Percentiles rank a stretch among this genome's conserved stretches.
phyloP scores from a whole-genome alignment of 805 yeast genomes.

The Teunomyces gatunensis region DNA sequence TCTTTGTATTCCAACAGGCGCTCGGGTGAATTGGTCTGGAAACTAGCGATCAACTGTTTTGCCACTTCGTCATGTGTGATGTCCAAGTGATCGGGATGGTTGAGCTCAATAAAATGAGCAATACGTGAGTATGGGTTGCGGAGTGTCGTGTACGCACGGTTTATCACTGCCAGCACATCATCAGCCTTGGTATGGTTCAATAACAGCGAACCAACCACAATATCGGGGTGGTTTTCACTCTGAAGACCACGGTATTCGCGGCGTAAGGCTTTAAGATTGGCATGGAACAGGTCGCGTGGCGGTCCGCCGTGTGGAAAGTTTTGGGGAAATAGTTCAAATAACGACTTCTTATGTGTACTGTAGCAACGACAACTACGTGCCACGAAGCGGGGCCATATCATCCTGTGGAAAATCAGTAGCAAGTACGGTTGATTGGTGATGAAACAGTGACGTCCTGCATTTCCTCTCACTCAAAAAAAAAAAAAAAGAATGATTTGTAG shows the following conservation, averaged over 20 bases:
- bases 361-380: not conserved
- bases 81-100: conserved; percentile 45
- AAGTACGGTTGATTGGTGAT: not conserved
- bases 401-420: not conserved
- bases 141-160: conserved; percentile 74
- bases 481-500: too few species aligned
- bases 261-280: conserved; percentile 57
- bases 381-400: not conserved
- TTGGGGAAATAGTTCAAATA: conserved; percentile 69
- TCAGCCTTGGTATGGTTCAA: conserved; percentile 34
- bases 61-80: conserved; percentile 56
- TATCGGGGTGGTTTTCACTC: conserved; percentile 80
- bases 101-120: conserved; percentile 33
- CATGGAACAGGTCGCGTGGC: conserved; percentile 54
- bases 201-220: conserved; percentile 19
- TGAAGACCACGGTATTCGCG: conserved; percentile 76
- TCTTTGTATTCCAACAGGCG: conserved; percentile 44
- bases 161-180: conserved; percentile 39
- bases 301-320: conserved; percentile 69
- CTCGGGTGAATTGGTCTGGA: conserved; percentile 30
- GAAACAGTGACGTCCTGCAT: not conserved
- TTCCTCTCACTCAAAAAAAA: not conserved
- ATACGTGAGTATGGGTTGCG: conserved; percentile 64
- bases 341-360: conserved; percentile 20
- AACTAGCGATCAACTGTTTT: conserved; percentile 42